Evolutionary conservation across 179 eudicot genomes (phyloP).

Genomic region (Silene noctiflora): DNA sequence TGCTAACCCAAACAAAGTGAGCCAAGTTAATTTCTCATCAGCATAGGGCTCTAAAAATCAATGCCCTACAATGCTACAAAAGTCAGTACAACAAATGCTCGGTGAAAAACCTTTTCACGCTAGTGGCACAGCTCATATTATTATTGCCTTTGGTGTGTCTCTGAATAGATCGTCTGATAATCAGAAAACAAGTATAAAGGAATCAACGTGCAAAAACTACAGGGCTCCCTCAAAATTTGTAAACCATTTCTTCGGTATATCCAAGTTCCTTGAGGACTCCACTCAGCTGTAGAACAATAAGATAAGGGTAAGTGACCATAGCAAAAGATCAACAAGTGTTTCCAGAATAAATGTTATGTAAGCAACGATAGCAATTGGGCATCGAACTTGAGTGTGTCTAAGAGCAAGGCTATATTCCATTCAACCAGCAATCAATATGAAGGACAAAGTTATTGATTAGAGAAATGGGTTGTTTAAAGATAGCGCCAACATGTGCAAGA

Average conservation of each 20-base stretch:
- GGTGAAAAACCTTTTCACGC: neutral
- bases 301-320: neutral
- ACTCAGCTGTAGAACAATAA: conserved; percentile 41
- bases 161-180: neutral
- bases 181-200: conserved; percentile 2
- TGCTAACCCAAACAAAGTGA: neutral
- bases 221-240: conserved; percentile 61
- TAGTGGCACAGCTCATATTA: neutral
- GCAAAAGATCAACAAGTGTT: neutral
- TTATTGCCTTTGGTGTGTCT: conserved; percentile 8
- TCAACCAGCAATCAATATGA: neutral
- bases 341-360: neutral
- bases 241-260: conserved; percentile 79
- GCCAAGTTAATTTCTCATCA: neutral
- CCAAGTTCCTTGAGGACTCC: conserved; percentile 90
- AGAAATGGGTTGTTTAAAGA: neutral
- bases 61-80: conserved; percentile 2
- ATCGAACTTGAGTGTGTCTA: neutral
- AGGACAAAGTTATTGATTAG: neutral
- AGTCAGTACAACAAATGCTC: conserved; percentile 15
- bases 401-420: neutral
- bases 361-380: neutral
- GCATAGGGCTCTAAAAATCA: conserved; percentile 6
- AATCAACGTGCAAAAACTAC: neutral
- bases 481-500: neutral